A percentile compares a stretch with the other conserved stretches of the same genome.
Conservation (phyloP, 2,329 filamentous ascomycete genomes). For the Trichoderma polysporum region DNA sequence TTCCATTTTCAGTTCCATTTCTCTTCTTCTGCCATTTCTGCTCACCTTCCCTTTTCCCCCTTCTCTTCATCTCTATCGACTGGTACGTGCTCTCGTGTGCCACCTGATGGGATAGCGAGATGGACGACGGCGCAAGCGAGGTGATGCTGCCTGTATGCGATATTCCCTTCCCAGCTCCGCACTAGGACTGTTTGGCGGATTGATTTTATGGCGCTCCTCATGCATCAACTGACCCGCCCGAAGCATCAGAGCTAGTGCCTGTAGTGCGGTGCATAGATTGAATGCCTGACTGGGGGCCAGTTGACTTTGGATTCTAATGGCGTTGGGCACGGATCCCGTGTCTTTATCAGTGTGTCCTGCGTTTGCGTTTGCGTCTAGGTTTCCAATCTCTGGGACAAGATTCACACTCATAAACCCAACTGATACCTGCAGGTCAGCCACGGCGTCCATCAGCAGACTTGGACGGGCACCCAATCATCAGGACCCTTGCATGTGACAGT, state of each 20-base stretch:
- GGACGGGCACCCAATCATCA: not conserved
- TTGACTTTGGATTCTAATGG: constrained; percentile 1
- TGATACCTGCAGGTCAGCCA: constrained; percentile 5
- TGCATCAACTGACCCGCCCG: constrained; percentile 18
- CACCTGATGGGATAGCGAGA: constrained; percentile 10
- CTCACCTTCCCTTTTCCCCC: not conserved
- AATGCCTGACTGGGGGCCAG: constrained; percentile 6
- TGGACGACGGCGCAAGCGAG: constrained; percentile 6
- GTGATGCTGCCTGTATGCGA: constrained; percentile 7
- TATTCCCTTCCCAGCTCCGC: not conserved
- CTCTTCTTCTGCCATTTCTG: not conserved
- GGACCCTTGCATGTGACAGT: constrained; percentile 13
- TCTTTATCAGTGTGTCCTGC: too few species aligned
- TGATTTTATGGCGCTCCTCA: constrained; percentile 9
- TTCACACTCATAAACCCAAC: not conserved
- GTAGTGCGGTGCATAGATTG: constrained; percentile 18
- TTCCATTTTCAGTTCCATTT: too few species aligned
- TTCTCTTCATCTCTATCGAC: not conserved
- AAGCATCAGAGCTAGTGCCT: constrained; percentile 16
- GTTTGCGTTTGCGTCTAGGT: not conserved
- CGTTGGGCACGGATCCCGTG: constrained; percentile 4
- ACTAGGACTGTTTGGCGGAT: not conserved
- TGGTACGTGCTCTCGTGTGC: constrained; percentile 9
- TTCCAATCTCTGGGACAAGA: not conserved
- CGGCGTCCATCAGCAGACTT: constrained; percentile 12